phyloP scores from a whole-genome alignment of 768 basidiomycete species.

The Guyanaporus albipodus region DNA sequence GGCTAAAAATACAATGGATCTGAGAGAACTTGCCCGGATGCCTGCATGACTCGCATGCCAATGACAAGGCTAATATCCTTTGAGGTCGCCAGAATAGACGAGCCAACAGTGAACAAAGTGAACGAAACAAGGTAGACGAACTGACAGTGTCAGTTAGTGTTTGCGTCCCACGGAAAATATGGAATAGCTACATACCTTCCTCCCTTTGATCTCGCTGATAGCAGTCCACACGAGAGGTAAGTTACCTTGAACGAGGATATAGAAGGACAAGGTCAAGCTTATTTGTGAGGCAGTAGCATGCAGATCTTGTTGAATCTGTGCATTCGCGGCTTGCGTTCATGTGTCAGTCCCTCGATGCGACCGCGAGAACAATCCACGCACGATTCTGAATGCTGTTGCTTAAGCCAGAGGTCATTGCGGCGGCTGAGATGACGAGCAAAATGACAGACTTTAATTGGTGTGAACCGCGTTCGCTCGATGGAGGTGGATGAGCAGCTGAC shows the following conservation, averaged over 20 bases:
- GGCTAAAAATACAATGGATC: not conserved
- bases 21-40: slow-evolving; percentile 44
- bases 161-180: not conserved
- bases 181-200: slow-evolving; percentile 45
- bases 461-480: not conserved
- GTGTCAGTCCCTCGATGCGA: not conserved
- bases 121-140: slow-evolving; percentile 54
- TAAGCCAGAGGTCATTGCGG: slow-evolving; percentile 29
- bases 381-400: slow-evolving; percentile 30
- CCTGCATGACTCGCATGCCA: slow-evolving; percentile 65
- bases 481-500: slow-evolving; percentile 26
- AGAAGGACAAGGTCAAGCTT: slow-evolving; percentile 67
- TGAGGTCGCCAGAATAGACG: slow-evolving; percentile 55
- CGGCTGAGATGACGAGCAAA: slow-evolving; percentile 24
- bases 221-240: slow-evolving; percentile 35
- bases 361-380: slow-evolving; percentile 8
- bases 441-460: slow-evolving; percentile 11
- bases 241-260: slow-evolving; percentile 67
- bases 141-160: slow-evolving; percentile 25
- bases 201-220: slow-evolving; percentile 56
- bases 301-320: slow-evolving; percentile 60
- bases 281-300: slow-evolving; percentile 60
- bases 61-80: slow-evolving; percentile 55
- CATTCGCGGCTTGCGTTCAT: slow-evolving; percentile 53
- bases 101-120: slow-evolving; percentile 50